Base-by-base conservation (phyloP, 202 grass and related monocot species). In the Cymbopogon flexuosus region DNA sequence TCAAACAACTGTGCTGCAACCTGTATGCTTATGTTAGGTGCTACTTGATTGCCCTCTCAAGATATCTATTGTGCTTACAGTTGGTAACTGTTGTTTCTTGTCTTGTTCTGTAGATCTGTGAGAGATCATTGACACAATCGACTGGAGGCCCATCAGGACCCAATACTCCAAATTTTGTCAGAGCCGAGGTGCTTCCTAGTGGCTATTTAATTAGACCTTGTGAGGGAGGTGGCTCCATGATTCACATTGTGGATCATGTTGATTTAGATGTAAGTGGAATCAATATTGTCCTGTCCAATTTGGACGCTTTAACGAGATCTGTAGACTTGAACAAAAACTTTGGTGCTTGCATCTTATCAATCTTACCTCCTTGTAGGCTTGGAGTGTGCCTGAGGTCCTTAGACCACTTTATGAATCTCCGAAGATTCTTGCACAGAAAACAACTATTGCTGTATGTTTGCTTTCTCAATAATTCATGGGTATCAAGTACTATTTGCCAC, bases 171-270 rank as follows among this genome's bases (percentile, higher is more conserved):
- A 93, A 84, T 75, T 97, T 97, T 88, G 87, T 94, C 16, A 90
- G 94, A 92, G 94, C 94, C 0, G 89, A 97, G n/a, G 85, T 97
- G 85, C 87, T 90, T 76, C 91, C 94, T 35, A 94, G 94, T 87
- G 91, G 94, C 13, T 97, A 90, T 76, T 78, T 97, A 45, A 92
- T 97, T 62, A 86, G 94, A 56, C 94, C 94, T 8, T 94, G 91
- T n/a, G 94, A 97, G 39, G 94, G 91, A 31, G 94, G 94, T 78
- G 94, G 94, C 18, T 97, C 94, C 9, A 92, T 94, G 94, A 97
- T 97, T 80, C 94, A 97, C 79, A 97, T 97, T 87, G 94, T 94
- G 30, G 94, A 97, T 82, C 94, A 97, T 80, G 85, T 97, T 70
- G 94, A 97, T 82, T 92, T 91, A 79, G 91, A 97, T 77, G 94